These are phyloP conservation scores for Plasmodium ovale DNA, from an alignment of 169 alveolate species.

Conservation along the genomic window DNA sequence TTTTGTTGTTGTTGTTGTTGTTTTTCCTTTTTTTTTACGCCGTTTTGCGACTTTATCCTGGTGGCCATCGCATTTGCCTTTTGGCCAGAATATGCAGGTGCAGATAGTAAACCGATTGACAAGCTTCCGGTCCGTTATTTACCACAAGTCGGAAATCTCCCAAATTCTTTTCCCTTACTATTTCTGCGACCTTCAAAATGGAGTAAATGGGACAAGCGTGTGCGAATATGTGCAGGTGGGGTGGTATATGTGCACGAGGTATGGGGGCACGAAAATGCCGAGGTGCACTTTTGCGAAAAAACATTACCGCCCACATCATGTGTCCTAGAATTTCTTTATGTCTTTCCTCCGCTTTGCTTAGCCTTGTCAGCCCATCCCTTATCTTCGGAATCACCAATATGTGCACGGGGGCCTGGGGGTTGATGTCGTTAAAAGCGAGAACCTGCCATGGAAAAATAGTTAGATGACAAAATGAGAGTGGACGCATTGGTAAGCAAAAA, in stretches of 20 bases:
- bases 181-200: slow-evolving; percentile 83
- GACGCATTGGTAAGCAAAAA: background rate
- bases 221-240: background rate
- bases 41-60: slow-evolving; percentile 81
- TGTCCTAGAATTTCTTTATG: slow-evolving; percentile 92
- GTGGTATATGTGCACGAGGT: too few relatives aligned
- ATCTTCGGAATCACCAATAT: slow-evolving; percentile 93
- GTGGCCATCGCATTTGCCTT: slow-evolving; percentile 90
- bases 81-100: slow-evolving; percentile 92
- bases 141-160: slow-evolving; percentile 94
- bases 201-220: background rate
- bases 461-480: background rate
- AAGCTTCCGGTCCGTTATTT: slow-evolving; percentile 93
- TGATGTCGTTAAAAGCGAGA: slow-evolving; percentile 93
- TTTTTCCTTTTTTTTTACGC: background rate
- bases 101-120: slow-evolving; percentile 92
- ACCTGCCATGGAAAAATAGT: slow-evolving; percentile 77
- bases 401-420: slow-evolving; percentile 95
- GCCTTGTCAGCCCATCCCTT: slow-evolving; percentile 89
- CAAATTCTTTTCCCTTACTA: slow-evolving; percentile 86
- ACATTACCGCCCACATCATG: slow-evolving; percentile 87
- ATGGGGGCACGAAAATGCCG: too few relatives aligned
- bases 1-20: background rate
- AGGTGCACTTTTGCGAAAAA: background rate
- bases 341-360: slow-evolving; percentile 89